Base-by-base conservation (phyloP, 495 filamentous ascomycete genomes). In the Annulohypoxylon bovei region DNA sequence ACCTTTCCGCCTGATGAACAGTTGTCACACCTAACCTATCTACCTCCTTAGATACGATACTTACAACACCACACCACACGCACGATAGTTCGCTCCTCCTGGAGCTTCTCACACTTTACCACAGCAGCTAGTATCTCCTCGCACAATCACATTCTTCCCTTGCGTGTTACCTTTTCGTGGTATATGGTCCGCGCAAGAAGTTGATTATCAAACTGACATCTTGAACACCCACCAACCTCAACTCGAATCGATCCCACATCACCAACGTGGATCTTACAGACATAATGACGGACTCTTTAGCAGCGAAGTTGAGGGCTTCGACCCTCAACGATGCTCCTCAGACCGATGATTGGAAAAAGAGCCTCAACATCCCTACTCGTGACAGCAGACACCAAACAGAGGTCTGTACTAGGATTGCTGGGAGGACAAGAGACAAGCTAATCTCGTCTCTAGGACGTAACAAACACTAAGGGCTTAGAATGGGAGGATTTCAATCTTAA, bases 401-500 rank as follows among this genome's bases (percentile, higher is more conserved):
- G 88, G 94, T 97, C 79, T 46, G 84, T 81, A 62, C 40, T 66
- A 7, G n/a, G 53, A 18, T 30, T 40, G 12, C 54, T 44, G 16
- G 35, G 23, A 70, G 39, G 22, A 16, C 11, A 39, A 20, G 11
- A n/a, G 22, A 7, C 35, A 57, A 37, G 63, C 44, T 72, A 68
- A 66, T 52, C 20, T 72, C 18, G 35, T 56, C 8, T 52, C 18
- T 61, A 97, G 92, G 95, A 99, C 89, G 95, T 99, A 42, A 98
- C 94, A 46, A 92, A 91, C 61, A 98, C 94, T 3, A 99, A 97
- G 83, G 95, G 95, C 57, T 85, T 98, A 63, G 95, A 98, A 63
- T 99, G 97, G 70, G 95, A 98, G 76, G 94, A 99, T 63, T 97
- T 99, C 72, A 91, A 90, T 65, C 90, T 98, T 75, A 96, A 95